These are phyloP conservation scores for Graphilbum fragrans DNA, from an alignment of 2,329 filamentous ascomycete species.

Conservation along the genomic window DNA sequence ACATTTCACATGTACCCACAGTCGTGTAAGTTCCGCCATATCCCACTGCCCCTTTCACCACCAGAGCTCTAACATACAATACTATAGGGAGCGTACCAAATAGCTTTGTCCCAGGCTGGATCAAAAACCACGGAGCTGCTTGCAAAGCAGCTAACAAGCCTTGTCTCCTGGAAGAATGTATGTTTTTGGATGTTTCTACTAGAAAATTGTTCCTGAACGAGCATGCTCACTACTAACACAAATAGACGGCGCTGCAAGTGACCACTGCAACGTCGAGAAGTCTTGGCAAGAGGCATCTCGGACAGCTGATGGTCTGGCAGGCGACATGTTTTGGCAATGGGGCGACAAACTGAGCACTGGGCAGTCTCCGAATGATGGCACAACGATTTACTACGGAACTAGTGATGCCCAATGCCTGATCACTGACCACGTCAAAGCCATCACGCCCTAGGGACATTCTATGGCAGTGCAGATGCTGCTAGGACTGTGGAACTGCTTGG, in stretches of 20 bases:
- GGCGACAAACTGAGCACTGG: conserved; percentile 28
- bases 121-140: conserved; percentile 22
- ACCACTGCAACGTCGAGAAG: conserved; percentile 15
- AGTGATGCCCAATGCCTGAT: conserved; percentile 30
- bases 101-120: conserved; percentile 23
- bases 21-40: conserved; percentile 14
- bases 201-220: not conserved
- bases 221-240: not conserved
- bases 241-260: conserved; percentile 12
- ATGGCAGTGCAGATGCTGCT: no score
- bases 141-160: conserved; percentile 26
- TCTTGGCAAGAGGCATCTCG: conserved; percentile 20
- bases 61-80: not conserved
- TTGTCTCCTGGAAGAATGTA: conserved; percentile 28
- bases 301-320: conserved; percentile 19
- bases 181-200: conserved; percentile 9
- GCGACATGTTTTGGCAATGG: conserved; percentile 28
- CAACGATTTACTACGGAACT: conserved; percentile 30
- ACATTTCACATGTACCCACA: conserved; percentile 26
- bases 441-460: conserved; percentile 6
- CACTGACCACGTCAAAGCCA: conserved; percentile 27
- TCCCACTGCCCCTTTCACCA: not conserved
- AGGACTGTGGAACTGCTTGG: no score
- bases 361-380: conserved; percentile 25
- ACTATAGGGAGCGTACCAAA: conserved; percentile 17